A percentile compares a stretch with the other conserved stretches of the same genome.
Conservation (phyloP, 2,329 filamentous ascomycete species). For the Neopestalotiopsis sp. region DNA sequence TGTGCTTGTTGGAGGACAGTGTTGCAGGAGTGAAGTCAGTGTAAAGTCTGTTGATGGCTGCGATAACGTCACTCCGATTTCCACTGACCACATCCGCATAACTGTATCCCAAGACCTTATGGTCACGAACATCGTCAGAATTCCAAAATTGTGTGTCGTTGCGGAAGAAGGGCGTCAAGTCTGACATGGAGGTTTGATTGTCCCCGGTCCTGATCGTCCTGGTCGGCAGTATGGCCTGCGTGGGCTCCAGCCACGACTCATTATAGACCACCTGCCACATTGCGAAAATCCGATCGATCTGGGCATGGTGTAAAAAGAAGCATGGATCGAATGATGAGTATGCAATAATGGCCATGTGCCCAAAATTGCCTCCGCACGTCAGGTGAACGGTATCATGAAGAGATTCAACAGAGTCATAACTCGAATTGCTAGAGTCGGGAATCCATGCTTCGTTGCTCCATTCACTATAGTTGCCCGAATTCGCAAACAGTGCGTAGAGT, state of each 20-base stretch:
- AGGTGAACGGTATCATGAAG: conserved; percentile 69
- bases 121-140: conserved; percentile 65
- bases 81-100: conserved; percentile 69
- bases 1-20: not conserved
- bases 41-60: conserved; percentile 37
- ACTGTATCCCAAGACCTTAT: conserved; percentile 71
- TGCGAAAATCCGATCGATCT: conserved; percentile 76
- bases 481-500: conserved; percentile 71
- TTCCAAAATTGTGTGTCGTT: conserved; percentile 70
- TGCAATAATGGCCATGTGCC: conserved; percentile 72
- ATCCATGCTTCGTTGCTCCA: conserved; percentile 74
- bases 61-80: conserved; percentile 32
- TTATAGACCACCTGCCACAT: conserved; percentile 81
- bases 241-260: conserved; percentile 66
- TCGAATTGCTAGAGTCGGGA: conserved; percentile 48
- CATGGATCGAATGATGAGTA: conserved; percentile 81
- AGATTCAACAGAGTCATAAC: conserved; percentile 69
- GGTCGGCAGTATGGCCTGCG: conserved; percentile 59
- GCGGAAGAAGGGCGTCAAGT: conserved; percentile 72
- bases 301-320: conserved; percentile 79
- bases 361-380: conserved; percentile 56
- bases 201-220: conserved; percentile 64
- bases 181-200: conserved; percentile 59
- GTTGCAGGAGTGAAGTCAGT: conserved; percentile 17
- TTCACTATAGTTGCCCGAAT: conserved; percentile 69